Evolutionary conservation across 495 filamentous ascomycete species (phyloP).

Genomic region (Aspergillus carlsbadensis): DNA sequence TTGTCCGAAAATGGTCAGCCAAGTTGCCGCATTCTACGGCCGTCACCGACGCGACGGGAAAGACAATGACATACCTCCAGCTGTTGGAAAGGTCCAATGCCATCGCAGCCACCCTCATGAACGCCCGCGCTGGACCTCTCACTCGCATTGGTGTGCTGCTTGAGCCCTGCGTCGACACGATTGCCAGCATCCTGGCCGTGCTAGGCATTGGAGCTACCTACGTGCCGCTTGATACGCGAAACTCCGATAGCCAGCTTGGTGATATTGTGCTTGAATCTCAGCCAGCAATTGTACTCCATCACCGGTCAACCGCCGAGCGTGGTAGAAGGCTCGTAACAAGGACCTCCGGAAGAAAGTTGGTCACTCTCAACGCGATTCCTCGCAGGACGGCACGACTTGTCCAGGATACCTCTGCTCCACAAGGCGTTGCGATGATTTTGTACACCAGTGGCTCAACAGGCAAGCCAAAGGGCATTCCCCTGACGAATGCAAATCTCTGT

Average conservation of each 20-base stretch:
- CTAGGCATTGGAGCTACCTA: conserved; percentile 47
- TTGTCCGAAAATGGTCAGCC: too few relatives aligned
- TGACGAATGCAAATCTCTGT: conserved; percentile 25
- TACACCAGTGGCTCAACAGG: conserved; percentile 39
- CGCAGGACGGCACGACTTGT: too few relatives aligned
- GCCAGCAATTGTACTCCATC: conserved; percentile 17
- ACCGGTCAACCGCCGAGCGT: not conserved
- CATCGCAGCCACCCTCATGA: conserved; percentile 13
- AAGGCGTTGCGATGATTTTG: conserved; percentile 36
- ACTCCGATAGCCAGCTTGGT: conserved; percentile 26
- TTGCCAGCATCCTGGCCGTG: conserved; percentile 52
- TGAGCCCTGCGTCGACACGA: conserved; percentile 37
- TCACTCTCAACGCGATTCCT: too few relatives aligned
- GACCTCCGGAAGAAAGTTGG: too few relatives aligned
- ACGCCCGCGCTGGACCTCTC: not conserved
- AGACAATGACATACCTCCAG: not conserved
- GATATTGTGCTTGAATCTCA: conserved; percentile 23
- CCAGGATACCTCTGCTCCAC: not conserved
- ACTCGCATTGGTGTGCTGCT: conserved; percentile 20
- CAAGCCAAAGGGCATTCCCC: conserved; percentile 35
- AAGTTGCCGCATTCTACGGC: not conserved
- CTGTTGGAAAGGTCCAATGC: conserved; percentile 8
- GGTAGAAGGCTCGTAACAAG: too few relatives aligned
- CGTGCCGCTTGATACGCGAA: conserved; percentile 50
- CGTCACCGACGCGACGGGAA: not conserved